Conservation (phyloP, 345 rosid genomes). For the Rubroshorea leprosula region DNA sequence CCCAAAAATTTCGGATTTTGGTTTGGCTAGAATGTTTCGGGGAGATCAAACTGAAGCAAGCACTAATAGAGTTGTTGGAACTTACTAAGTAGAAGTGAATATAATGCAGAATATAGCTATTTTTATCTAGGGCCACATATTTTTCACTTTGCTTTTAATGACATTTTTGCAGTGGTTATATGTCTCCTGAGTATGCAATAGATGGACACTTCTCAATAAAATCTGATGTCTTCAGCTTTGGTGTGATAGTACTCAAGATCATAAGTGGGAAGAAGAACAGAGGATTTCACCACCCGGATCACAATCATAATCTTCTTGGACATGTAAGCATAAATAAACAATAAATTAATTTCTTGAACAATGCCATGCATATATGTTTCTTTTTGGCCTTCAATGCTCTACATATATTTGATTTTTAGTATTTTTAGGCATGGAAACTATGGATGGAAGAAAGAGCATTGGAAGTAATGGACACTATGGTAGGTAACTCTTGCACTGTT, state of each 20-base stretch:
- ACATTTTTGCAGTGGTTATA: background rate
- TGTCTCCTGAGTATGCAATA: constrained; percentile 5
- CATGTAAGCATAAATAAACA: background rate
- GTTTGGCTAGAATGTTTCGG: background rate
- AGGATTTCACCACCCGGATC: background rate
- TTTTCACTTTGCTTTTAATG: no score
- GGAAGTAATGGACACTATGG: background rate
- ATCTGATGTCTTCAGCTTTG: constrained; percentile 6
- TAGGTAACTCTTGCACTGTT: background rate
- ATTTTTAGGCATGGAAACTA: background rate
- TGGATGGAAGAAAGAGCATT: background rate
- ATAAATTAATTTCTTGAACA: background rate
- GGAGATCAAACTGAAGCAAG: background rate
- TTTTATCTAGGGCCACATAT: no score
- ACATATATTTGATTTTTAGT: no score
- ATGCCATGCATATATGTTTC: no score
- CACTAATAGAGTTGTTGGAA: background rate
- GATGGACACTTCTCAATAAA: constrained; percentile 9
- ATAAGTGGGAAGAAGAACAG: background rate
- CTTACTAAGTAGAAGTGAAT: constrained; percentile 4
- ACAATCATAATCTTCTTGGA: constrained; percentile 7
- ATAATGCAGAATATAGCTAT: background rate
- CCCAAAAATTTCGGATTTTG: constrained; percentile 10
- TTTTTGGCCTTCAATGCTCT: no score
- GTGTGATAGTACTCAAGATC: constrained; percentile 2